These are phyloP conservation scores for Lignosus rhinocerotis DNA, from an alignment of 1,284 basidiomycete species.

Conservation along the genomic window DNA sequence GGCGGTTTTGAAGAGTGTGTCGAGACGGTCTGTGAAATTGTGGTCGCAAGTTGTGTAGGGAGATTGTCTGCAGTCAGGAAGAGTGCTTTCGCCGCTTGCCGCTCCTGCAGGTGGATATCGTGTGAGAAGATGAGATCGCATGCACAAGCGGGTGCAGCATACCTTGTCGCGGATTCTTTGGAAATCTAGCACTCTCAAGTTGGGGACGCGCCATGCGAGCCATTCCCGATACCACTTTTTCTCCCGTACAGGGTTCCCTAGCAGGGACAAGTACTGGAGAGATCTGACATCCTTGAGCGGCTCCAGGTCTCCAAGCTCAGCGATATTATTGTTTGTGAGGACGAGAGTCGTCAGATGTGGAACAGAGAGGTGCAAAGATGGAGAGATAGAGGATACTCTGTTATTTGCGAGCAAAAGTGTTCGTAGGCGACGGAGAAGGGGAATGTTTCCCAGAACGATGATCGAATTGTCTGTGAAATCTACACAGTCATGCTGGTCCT, in stretches of 20 bases:
- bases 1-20: constrained; percentile 57
- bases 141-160: constrained; percentile 37
- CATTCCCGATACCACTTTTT: constrained; percentile 98
- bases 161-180: constrained; percentile 95
- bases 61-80: constrained; percentile 78
- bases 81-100: constrained; percentile 68
- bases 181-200: constrained; percentile 94
- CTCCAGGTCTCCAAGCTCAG: constrained; percentile 81
- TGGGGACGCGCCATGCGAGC: constrained; percentile 81
- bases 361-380: constrained; percentile 78
- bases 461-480: constrained; percentile 98
- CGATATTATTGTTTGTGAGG: constrained; percentile 73
- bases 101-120: constrained; percentile 55
- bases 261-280: constrained; percentile 81
- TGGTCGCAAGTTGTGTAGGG: constrained; percentile 81
- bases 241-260: constrained; percentile 91
- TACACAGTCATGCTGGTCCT: constrained; percentile 93
- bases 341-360: constrained; percentile 83
- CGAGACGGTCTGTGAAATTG: constrained; percentile 73
- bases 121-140: not conserved
- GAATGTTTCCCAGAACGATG: constrained; percentile 83
- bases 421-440: constrained; percentile 76
- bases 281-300: constrained; percentile 79
- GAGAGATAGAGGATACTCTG: constrained; percentile 80
- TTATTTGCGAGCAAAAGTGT: constrained; percentile 88